Evolutionary conservation across 1,284 basidiomycete genomes (phyloP).

Genomic region (Mycosarcoma mackinlayi): DNA sequence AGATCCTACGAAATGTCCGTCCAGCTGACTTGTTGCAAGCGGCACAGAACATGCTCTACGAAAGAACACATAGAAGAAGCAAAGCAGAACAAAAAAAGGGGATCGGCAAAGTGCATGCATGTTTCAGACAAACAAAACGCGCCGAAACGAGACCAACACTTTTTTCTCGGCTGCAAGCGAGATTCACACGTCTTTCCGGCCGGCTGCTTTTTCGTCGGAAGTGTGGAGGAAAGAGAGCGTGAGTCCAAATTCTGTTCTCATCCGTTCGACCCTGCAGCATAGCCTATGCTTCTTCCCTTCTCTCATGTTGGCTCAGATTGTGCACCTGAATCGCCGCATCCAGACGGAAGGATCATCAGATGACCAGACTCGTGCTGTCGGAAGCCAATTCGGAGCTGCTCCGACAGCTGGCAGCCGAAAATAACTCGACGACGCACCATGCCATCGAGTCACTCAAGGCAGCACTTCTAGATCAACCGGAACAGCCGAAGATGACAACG

Average conservation of each 20-base stretch:
- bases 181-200: not conserved
- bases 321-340: not conserved
- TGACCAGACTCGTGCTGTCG: constrained; percentile 30
- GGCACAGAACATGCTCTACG: no score
- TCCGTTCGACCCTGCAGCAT: no score
- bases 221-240: not conserved
- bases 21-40: no score
- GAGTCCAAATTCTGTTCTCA: no score
- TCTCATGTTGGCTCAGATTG: not conserved
- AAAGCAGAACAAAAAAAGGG: constrained; percentile 1
- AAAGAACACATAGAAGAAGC: no score
- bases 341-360: no score
- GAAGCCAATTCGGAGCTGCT: constrained; percentile 18
- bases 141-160: constrained; percentile 27
- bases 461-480: constrained; percentile 20
- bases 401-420: not conserved
- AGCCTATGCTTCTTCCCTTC: not conserved
- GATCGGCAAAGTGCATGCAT: constrained; percentile 44
- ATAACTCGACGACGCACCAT: constrained; percentile 2
- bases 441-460: constrained; percentile 15
- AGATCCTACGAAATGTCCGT: no score
- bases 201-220: constrained; percentile 1
- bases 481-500: constrained; percentile 19
- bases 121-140: constrained; percentile 17
- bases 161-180: not conserved